These are phyloP conservation scores for Aspergillus tanneri DNA, from an alignment of 2,329 filamentous ascomycete species.

Conservation along the genomic window DNA sequence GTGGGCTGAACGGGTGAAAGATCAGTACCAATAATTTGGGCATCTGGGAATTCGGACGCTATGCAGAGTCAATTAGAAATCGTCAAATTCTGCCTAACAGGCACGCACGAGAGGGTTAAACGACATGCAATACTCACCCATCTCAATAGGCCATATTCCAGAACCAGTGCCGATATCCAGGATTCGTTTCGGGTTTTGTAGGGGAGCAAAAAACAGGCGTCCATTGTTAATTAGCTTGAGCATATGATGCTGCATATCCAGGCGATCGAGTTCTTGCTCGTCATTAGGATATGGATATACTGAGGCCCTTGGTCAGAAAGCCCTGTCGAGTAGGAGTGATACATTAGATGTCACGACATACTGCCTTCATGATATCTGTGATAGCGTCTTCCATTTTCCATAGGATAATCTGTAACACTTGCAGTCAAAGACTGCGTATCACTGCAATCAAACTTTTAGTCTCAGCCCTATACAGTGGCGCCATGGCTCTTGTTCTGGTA, in stretches of 20 bases:
- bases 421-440: constrained; percentile 45
- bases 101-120: constrained; percentile 8
- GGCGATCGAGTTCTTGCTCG: constrained; percentile 54
- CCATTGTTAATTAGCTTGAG: constrained; percentile 49
- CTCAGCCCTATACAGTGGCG: background rate
- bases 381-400: constrained; percentile 45
- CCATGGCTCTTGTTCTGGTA: background rate
- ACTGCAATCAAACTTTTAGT: constrained; percentile 21
- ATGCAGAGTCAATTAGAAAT: constrained; percentile 13
- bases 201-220: constrained; percentile 48
- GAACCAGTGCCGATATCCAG: constrained; percentile 62
- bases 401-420: constrained; percentile 46
- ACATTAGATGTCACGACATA: constrained; percentile 23
- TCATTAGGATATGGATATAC: constrained; percentile 54
- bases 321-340: background rate
- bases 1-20: constrained; percentile 66
- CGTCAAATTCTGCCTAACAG: background rate
- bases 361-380: constrained; percentile 48
- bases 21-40: constrained; percentile 63
- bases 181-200: constrained; percentile 48
- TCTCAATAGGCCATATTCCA: constrained; percentile 67
- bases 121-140: constrained; percentile 47
- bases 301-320: constrained; percentile 21
- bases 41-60: constrained; percentile 53
- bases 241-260: constrained; percentile 58